Base-by-base conservation (phyloP, 345 rosid species). In the Salix purpurea region DNA sequence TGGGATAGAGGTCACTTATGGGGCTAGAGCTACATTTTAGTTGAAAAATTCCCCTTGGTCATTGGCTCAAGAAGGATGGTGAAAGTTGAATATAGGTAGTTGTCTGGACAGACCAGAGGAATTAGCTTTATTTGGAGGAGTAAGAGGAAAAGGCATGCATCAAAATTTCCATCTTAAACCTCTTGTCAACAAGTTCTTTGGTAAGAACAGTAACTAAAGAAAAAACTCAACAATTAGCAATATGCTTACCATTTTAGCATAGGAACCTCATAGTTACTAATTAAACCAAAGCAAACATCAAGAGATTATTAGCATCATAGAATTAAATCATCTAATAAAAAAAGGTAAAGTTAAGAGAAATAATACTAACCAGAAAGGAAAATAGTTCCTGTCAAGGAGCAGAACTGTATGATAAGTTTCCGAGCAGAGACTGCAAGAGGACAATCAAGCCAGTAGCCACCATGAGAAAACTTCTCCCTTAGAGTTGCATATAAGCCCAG, bases 401-500 rank as follows among this genome's bases (percentile, higher is more conserved):
- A 96, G 78, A 93, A 87, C 70, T 93, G 99, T 70, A 96, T 90
- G 67, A 96, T 90, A 79, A 93, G 94, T 87, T 92, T 96, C 80
- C 98, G 90, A 81, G 97, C 91, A 83, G 99, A 88, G 79, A 96
- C 90, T 46, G 99, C 97, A 82, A 96, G 85, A 65, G 94, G 98
- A 83, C 94, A 91, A 84, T 96, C 99, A 73, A 88, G 87, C 96
- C 97, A 96, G 83, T 85, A 92, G 73, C 91, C 85, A 70, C 89
- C 88, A 77, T 71, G 69, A 68, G 90, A 83, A 86, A 90, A 92
- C 88, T 91, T 92, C 85, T 88, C 91, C 84, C 97, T 89, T 74
- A 96, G 84, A 6, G 93, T 90, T 10, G 90, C 79, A 86, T 96
- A 96, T 37, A 96, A 85, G 80, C 84, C 80, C 79, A 91, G 73